A percentile compares a stretch with the other conserved stretches of the same genome.
Evolutionary conservation across 371 early-diverging fungal genomes (phyloP).

Genomic region (Lichtheimia ramosa): DNA sequence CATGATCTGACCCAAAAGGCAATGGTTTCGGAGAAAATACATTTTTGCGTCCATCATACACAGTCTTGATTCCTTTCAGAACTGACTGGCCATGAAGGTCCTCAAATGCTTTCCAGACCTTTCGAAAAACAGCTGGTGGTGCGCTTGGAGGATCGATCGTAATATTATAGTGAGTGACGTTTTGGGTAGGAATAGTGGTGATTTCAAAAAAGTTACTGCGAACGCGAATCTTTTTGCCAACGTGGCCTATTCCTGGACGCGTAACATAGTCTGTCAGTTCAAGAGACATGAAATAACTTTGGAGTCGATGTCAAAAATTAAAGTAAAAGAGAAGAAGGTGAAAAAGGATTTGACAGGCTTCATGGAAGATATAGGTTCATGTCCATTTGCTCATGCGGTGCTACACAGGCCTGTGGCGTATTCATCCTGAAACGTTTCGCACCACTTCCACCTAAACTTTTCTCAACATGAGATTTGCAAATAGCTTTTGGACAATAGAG

Average conservation of each 20-base stretch:
- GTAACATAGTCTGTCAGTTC: conserved; percentile 20
- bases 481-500: too few species aligned
- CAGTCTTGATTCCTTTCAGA: conserved; percentile 28
- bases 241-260: conserved; percentile 14
- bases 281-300: conserved; percentile 12
- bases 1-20: conserved; percentile 28
- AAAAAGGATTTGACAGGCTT: background rate
- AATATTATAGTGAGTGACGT: conserved; percentile 19
- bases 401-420: too few species aligned
- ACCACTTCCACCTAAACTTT: too few species aligned
- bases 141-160: conserved; percentile 22
- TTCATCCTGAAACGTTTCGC: too few species aligned
- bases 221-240: conserved; percentile 16
- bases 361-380: too few species aligned
- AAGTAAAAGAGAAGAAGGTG: background rate
- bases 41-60: conserved; percentile 57
- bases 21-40: conserved; percentile 40
- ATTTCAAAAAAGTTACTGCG: conserved; percentile 30
- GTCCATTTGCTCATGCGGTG: too few species aligned
- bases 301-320: conserved; percentile 15
- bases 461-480: too few species aligned
- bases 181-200: conserved; percentile 12
- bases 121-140: conserved; percentile 44
- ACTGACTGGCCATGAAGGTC: conserved; percentile 19
- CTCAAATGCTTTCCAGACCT: conserved; percentile 47